Evolutionary conservation across 208 protist genomes (phyloP), one percentile per base, ranked within the genome.

Genomic region (Trypanosoma avium): DNA sequence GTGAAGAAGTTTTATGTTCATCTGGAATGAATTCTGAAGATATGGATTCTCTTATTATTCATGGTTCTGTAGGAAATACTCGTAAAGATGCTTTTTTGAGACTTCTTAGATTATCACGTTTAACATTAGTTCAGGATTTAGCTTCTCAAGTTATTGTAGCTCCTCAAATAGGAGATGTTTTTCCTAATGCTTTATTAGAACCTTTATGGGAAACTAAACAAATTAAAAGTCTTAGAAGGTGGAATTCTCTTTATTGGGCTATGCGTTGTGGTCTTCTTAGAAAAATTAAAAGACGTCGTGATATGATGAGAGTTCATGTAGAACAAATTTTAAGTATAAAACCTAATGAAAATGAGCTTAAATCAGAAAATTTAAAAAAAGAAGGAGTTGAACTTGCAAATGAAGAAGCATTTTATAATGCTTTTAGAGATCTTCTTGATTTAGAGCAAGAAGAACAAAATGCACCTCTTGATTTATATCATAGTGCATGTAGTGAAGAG

Each of bases 191-290:
- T 9, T 30, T 88, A 53, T 42, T 96, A 27, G 47, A 79, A 17
- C 84, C 90, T 36, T 75, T 96, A n/a, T 62, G 75, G 15, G 67
- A 75, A 50, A 82, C 59, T 30, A 30, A 54, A 13, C 80, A 81
- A 42, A 79, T 75, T 13, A 67, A 62, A 22, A 77, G 74, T 29
- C 84, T 79, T 52, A 53, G 76, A 29, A 61, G 59, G 22, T 96
- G 90, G 87, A 66, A 84, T 49, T 67, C 60, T 26, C 75, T 81
- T 29, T 79, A 71, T 54, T 86, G 64, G 47, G 90, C 90, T 21
- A 90, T 93, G 76, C 72, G 65, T 32, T 88, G 79, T 68, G 90
- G 90, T 19, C 65, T 93, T 26, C 59, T 93, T 27, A 58, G 66
- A 35, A 81, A 80, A 29, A 81, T 93, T 30, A 61, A 73, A 48